phyloP scores from a whole-genome alignment of 2,329 filamentous ascomycete species.

The Fusarium paranaense region DNA sequence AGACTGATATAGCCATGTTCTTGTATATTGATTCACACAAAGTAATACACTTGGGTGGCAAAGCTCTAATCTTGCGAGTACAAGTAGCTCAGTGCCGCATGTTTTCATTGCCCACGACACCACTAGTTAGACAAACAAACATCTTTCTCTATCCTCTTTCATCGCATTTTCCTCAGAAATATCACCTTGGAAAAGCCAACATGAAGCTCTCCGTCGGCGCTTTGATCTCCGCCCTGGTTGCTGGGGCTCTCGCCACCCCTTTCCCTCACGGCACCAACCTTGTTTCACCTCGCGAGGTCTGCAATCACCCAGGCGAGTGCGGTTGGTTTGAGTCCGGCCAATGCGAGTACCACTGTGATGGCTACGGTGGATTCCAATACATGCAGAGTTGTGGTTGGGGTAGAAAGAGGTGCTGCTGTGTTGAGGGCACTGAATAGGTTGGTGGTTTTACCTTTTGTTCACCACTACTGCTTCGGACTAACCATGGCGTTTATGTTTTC shows the following conservation, averaged over 20 bases:
- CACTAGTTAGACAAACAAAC: background rate
- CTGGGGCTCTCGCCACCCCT: constrained; percentile 1
- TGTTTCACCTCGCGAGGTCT: background rate
- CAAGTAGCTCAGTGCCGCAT: background rate
- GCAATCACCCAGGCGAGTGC: constrained; percentile 6
- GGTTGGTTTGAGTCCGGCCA: background rate
- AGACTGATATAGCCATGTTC: background rate
- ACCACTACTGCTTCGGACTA: background rate
- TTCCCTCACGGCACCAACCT: background rate
- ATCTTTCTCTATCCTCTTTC: background rate
- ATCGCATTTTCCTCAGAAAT: background rate
- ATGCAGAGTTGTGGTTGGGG: constrained; percentile 3
- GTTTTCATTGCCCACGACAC: background rate
- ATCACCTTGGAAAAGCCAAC: background rate
- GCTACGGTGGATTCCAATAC: constrained; percentile 2
- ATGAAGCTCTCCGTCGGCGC: background rate
- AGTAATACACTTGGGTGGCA: background rate
- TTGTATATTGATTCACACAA: background rate
- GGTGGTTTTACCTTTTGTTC: background rate
- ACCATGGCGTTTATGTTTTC: background rate
- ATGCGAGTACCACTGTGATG: constrained; percentile 9
- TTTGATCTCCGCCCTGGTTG: background rate
- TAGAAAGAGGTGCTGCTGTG: constrained; percentile 7
- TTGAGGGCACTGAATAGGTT: background rate
- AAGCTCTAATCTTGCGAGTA: background rate